Evolutionary conservation across 805 yeast genomes (phyloP), one percentile per base, ranked within the genome.

Genomic region (Monosporozyma yasuniensis): DNA sequence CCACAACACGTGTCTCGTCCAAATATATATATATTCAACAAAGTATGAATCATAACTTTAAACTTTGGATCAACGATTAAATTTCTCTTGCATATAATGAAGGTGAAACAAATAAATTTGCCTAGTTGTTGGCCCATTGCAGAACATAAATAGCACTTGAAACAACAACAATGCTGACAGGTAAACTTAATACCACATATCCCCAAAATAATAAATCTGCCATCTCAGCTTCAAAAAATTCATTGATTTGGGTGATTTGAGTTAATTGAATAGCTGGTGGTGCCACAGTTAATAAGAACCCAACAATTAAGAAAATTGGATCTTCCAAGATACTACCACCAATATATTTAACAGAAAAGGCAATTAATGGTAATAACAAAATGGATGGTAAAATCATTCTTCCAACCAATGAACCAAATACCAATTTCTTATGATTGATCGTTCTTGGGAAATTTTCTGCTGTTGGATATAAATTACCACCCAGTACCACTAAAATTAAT

Each of bases 181-280:
- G 95, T 48, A 85, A 71, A 14, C 90, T 83, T 55, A 85, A 67
- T 2, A 85, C 75, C 18, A 80, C 91, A 57, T 85, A 85, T 3
- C 93, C 91, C 85, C 90, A 85, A 55, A 85, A 85, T 54, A 85
- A 69, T n/a, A 85, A 84, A 27, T 87, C 87, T 0, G 87, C 83
- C 91, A 85, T 85, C 65, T 85, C 95, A 60, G 77, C 81, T 61
- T 85, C 90, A 64, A 78, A 85, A 44, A 84, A 72, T 56, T 80
- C 83, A 63, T 85, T 85, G 57, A 85, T 70, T 61, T 84, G 91
- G 48, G 88, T 83, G 53, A 85, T 85, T 62, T 85, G 95, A 22
- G 89, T 82, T 50, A 85, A 70, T 66, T 85, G 95, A 56, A 85
- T 84, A 4, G 91, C 91, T 2, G 95, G 93, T 2, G 95, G 93